phyloP scores from a whole-genome alignment of 2,329 filamentous ascomycete genomes.

The Diplodia intermedia region DNA sequence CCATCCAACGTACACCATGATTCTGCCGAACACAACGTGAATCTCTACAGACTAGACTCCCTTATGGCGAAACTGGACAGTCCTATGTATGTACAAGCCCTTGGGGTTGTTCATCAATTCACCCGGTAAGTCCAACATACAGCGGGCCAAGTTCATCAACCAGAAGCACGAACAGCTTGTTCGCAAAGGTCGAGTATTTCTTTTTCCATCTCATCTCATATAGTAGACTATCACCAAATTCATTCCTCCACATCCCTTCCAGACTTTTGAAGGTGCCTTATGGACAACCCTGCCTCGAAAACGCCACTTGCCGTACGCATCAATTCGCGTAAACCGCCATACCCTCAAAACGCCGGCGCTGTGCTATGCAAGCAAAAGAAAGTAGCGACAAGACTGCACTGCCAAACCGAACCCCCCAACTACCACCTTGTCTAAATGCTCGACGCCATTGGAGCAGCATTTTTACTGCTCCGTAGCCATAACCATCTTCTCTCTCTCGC shows the following conservation, averaged over 20 bases:
- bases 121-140: too few relatives aligned
- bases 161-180: neutral
- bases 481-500: constrained; percentile 93
- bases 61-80: too few relatives aligned
- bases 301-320: neutral
- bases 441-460: neutral
- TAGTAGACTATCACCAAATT: neutral
- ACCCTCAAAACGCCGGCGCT: constrained; percentile 30
- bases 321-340: constrained; percentile 8
- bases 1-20: too few relatives aligned
- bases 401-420: neutral
- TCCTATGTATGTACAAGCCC: too few relatives aligned
- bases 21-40: too few relatives aligned
- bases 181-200: neutral
- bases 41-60: too few relatives aligned
- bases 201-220: neutral
- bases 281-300: neutral
- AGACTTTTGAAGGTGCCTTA: neutral
- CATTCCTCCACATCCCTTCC: neutral
- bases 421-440: too few relatives aligned
- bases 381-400: neutral
- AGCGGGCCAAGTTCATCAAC: too few relatives aligned
- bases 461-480: constrained; percentile 68
- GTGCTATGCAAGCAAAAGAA: constrained; percentile 27
- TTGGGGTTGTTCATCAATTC: too few relatives aligned